Evolutionary conservation across 2,329 filamentous ascomycete species (phyloP), one percentile per base, ranked within the genome.

Genomic region (Ophiostoma pallidulum): DNA sequence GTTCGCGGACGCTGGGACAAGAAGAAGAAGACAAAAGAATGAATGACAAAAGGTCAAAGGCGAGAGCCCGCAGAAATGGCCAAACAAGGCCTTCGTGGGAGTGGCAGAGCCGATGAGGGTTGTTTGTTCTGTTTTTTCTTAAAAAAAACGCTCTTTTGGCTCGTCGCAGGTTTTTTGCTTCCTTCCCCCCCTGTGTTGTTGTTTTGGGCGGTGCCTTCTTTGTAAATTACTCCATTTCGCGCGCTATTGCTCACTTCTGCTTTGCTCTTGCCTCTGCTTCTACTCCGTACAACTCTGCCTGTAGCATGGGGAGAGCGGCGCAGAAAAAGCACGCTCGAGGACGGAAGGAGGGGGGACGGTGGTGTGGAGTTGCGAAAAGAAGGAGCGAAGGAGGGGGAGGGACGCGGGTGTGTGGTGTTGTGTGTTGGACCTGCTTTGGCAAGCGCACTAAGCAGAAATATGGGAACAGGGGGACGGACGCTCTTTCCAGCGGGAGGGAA

Each of bases 331-430:
- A 43, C 41, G 35, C 7, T 28, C 13, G 41, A 41, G 35, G 24
- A 36, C 31, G 39, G 45, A 48, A 43, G 33, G 46, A 48, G 46
- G 46, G 28, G 40, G 39, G n/a, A n/a, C n/a, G n/a, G 32, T 28
- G 32, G 36, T 37, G 46, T 40, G 45, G 32, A 35, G 31, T 18
- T n/a, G 41, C 18, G 31, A 45, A 31, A 28, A 41, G 41, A 45
- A 45, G 24, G 29, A 31, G 31, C 41, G 26, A 41, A 49, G 36
- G 47, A 49, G 47, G 47, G 47, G 41, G 38, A 22, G 22, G 24
- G 31, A 22, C 12, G 16, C 10, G 14, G 28, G 33, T n/a, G n/a
- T n/a, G n/a, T n/a, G n/a, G n/a, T n/a, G n/a, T n/a, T n/a, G n/a
- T n/a, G 43, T 12, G 35, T n/a, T 19, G 45, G 24, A 28, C 24